Conservation (phyloP, 169 alveolate genomes). For the Eimeria falciformis region DNA sequence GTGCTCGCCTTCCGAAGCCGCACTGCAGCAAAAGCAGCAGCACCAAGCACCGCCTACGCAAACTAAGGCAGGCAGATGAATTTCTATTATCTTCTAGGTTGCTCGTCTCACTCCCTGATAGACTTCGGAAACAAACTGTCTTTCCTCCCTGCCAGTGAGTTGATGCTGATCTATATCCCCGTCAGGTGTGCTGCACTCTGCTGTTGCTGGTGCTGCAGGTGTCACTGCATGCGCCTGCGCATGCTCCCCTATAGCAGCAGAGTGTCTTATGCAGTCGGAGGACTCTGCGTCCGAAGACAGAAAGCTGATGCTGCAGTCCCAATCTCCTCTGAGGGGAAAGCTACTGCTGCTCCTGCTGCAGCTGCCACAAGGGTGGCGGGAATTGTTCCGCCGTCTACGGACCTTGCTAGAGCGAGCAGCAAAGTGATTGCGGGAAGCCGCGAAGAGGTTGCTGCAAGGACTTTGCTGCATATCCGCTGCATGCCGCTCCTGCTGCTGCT, state of each 20-base stretch:
- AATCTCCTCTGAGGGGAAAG: neutral
- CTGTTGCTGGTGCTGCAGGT: slow-evolving; percentile 24
- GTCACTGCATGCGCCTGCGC: neutral
- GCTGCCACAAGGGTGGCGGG: slow-evolving; percentile 21
- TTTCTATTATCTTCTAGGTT: too few species aligned
- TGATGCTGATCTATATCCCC: slow-evolving; percentile 1
- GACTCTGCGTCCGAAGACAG: too few species aligned
- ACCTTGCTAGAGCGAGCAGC: slow-evolving; percentile 16
- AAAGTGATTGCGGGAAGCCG: neutral
- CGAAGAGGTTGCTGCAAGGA: slow-evolving; percentile 31
- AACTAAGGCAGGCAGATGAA: neutral
- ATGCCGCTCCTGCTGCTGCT: slow-evolving; percentile 36
- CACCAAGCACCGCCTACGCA: neutral
- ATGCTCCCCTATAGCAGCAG: too few species aligned
- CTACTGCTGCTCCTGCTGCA: slow-evolving; percentile 35
- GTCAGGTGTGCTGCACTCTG: neutral
- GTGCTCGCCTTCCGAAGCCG: too few species aligned
- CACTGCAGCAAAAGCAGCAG: slow-evolving; percentile 22
- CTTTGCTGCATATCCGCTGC: slow-evolving; percentile 29
- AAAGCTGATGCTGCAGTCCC: slow-evolving; percentile 12
- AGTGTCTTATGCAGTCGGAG: too few species aligned
- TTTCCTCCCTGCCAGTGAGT: neutral
- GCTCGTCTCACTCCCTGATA: neutral
- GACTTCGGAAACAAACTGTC: neutral
- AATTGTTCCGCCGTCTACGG: slow-evolving; percentile 14